Percentiles rank a stretch among this genome's conserved stretches.
These are phyloP conservation scores for Sporothrix dimorphospora DNA, from an alignment of 2,329 filamentous ascomycete genomes.

Conservation along the genomic window DNA sequence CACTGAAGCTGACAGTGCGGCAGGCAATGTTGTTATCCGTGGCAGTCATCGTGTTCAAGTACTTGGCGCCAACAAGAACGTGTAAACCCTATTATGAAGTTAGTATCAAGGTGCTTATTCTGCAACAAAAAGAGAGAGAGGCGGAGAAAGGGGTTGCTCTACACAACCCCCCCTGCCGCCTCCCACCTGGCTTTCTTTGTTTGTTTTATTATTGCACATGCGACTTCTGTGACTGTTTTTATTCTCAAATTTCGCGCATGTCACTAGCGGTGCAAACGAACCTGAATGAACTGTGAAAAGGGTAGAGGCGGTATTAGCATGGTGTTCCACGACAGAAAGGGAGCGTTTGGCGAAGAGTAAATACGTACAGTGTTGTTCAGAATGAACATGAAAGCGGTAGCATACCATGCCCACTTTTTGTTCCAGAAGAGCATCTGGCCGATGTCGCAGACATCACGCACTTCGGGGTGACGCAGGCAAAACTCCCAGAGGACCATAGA, in stretches of 20 bases:
- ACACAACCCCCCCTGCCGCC: too few species aligned
- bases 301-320: not conserved
- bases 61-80: slow-evolving; percentile 81
- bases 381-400: slow-evolving; percentile 82
- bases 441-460: slow-evolving; percentile 91
- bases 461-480: slow-evolving; percentile 85
- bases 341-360: not conserved
- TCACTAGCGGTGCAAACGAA: slow-evolving; percentile 34
- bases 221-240: not conserved
- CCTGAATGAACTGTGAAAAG: slow-evolving; percentile 68
- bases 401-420: slow-evolving; percentile 71
- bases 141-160: not conserved
- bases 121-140: not conserved
- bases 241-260: not conserved
- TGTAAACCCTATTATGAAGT: slow-evolving; percentile 65
- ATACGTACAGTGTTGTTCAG: slow-evolving; percentile 74
- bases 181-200: not conserved
- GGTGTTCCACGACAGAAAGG: not conserved
- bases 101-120: not conserved
- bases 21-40: slow-evolving; percentile 62
- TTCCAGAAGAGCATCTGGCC: slow-evolving; percentile 95
- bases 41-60: slow-evolving; percentile 84
- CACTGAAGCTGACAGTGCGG: slow-evolving; percentile 80
- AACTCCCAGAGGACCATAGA: slow-evolving; percentile 70
- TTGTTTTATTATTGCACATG: not conserved